Evolutionary conservation across 1,139 yeast genomes (phyloP), one percentile per base, ranked within the genome.

Genomic region (Chernovozyma aurita): DNA sequence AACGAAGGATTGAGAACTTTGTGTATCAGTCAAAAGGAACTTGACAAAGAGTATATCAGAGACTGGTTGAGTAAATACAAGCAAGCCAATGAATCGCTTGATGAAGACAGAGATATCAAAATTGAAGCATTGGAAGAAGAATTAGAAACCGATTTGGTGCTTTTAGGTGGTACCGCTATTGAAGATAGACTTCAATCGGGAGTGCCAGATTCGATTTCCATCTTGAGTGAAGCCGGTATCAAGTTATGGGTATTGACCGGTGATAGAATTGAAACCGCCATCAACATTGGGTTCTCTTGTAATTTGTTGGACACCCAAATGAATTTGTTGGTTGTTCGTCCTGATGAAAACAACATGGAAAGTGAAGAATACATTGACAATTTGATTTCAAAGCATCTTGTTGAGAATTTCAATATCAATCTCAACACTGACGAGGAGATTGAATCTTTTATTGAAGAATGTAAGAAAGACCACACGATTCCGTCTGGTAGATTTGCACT

Each of bases 231-330:
- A 47, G 97, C 97, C 7, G 98, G 98, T 52, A 85, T 92, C 47
- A 92, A 92, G 59, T 68, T 92, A 38, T 92, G 98, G 98, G 97
- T 92, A 28, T 71, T 92, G 39, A 92, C 98, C 14, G 98, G 98
- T 60, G 98, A 92, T 61, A 85, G 90, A 63, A 94, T 92, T 33
- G 98, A 92, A 63, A 92, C 98, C 24, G 98, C 98, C 8, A 92
- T 92, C 54, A 92, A 92, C 55, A 92, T 92, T 66, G 98, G 98
- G 4, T 92, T 87, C 56, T 87, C 97, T 11, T 92, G 97, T 70
- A 92, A 92, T 52, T 67, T 92, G 45, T 70, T 92, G 44, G 87
- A 85, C 44, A 86, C 78, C 48, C 85, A 80, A 28, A 92, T 92
- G 98, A 84, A 86, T 50, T 66, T 92, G 38, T 62, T 92, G 41